These are phyloP conservation scores for Nectriaceae sp. DNA, from an alignment of 2,329 filamentous ascomycete species.

Conservation along the genomic window DNA sequence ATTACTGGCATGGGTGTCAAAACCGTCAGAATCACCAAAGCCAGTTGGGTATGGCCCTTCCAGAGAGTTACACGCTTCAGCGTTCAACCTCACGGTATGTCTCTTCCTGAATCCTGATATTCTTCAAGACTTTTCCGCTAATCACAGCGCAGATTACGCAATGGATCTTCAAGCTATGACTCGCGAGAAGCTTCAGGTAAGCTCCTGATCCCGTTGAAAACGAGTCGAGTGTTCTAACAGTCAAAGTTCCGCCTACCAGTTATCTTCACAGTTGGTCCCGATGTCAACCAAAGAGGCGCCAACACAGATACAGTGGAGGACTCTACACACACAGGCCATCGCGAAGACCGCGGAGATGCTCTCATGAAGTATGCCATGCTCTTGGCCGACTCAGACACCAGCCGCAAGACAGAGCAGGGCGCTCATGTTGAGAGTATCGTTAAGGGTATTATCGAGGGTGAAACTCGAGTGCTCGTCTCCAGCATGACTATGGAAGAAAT, in stretches of 20 bases:
- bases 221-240: too few species aligned
- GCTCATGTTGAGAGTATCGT: slow-evolving; percentile 80
- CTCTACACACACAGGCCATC: slow-evolving; percentile 27
- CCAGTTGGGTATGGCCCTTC: slow-evolving; percentile 70
- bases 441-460: slow-evolving; percentile 88
- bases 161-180: slow-evolving; percentile 89
- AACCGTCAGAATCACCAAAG: slow-evolving; percentile 77
- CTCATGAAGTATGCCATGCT: slow-evolving; percentile 83
- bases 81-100: slow-evolving; percentile 78
- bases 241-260: slow-evolving; percentile 74
- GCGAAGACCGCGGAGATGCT: slow-evolving; percentile 59
- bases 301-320: slow-evolving; percentile 34
- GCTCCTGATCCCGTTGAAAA: neutral
- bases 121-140: too few species aligned
- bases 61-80: slow-evolving; percentile 65
- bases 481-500: slow-evolving; percentile 95
- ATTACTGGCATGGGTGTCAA: slow-evolving; percentile 78
- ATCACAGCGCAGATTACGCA: too few species aligned
- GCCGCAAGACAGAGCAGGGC: slow-evolving; percentile 40
- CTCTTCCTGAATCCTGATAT: too few species aligned
- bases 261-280: slow-evolving; percentile 83
- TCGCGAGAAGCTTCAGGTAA: slow-evolving; percentile 73
- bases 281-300: slow-evolving; percentile 62
- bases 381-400: slow-evolving; percentile 65
- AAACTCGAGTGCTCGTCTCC: slow-evolving; percentile 79